Conservation (phyloP, 2,329 filamentous ascomycete species). For the Trichophyton simii region DNA sequence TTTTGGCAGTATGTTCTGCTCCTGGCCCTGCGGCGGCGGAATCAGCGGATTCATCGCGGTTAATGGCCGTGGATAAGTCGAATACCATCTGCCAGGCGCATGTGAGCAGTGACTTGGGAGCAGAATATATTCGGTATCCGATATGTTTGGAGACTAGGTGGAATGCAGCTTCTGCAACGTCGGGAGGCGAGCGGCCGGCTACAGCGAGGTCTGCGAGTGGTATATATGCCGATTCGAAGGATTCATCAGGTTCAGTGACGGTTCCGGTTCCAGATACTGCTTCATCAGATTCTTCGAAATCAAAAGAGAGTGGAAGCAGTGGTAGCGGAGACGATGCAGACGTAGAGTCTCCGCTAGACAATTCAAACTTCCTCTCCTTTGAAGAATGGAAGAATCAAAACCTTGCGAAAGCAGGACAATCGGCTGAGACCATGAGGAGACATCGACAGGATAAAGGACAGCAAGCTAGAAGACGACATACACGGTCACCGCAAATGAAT, state of each 20-base stretch:
- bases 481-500: constrained; percentile 40
- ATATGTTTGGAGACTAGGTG: constrained; percentile 18
- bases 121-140: constrained; percentile 18
- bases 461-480: constrained; percentile 32
- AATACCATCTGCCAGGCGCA: constrained; percentile 16
- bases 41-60: neutral
- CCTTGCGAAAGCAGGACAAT: constrained; percentile 72
- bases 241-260: neutral
- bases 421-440: constrained; percentile 49
- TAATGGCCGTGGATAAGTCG: constrained; percentile 6
- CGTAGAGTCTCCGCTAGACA: constrained; percentile 54
- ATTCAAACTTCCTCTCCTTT: constrained; percentile 83
- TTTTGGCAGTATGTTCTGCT: constrained; percentile 5
- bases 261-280: neutral
- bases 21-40: too few species aligned
- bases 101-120: constrained; percentile 13
- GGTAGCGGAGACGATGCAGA: constrained; percentile 36
- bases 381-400: constrained; percentile 98
- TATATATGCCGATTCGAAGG: neutral
- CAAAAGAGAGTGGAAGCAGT: neutral
- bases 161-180: neutral
- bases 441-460: constrained; percentile 38
- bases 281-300: neutral
- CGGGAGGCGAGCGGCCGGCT: neutral
- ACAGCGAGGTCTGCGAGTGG: neutral